Evolutionary conservation across 2,329 filamentous ascomycete species (phyloP).

Genomic region (Trichoderma semiorbis): DNA sequence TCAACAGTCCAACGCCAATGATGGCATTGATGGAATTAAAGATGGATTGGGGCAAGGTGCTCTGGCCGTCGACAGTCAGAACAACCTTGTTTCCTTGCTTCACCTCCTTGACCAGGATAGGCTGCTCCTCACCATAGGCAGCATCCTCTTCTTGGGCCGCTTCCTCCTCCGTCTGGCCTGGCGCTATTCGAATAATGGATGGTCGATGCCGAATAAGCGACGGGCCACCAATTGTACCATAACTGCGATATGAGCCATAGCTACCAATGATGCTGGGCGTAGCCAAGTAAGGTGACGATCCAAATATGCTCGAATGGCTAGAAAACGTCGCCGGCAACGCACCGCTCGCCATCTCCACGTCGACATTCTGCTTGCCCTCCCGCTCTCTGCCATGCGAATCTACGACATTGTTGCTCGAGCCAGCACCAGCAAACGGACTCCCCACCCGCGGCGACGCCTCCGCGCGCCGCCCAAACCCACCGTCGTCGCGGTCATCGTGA

Average conservation of each 20-base stretch:
- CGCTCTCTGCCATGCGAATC: conserved; percentile 36
- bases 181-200: conserved; percentile 44
- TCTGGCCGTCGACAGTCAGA: conserved; percentile 82
- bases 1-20: conserved; percentile 85
- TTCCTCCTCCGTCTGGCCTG: conserved; percentile 24
- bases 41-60: conserved; percentile 90
- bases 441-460: conserved; percentile 35
- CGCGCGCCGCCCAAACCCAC: conserved; percentile 51
- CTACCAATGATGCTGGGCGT: conserved; percentile 70
- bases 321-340: conserved; percentile 30
- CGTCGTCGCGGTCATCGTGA: conserved; percentile 36
- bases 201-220: conserved; percentile 34
- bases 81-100: conserved; percentile 85
- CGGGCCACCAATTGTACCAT: conserved; percentile 48
- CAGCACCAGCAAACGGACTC: conserved; percentile 25
- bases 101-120: conserved; percentile 82
- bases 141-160: conserved; percentile 24
- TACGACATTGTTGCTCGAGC: conserved; percentile 22
- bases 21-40: conserved; percentile 96
- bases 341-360: conserved; percentile 40
- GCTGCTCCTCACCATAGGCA: conserved; percentile 60
- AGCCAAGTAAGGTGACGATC: conserved; percentile 57
- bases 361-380: conserved; percentile 45
- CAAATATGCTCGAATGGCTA: conserved; percentile 48
- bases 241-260: conserved; percentile 58